phyloP scores from a whole-genome alignment of 768 basidiomycete genomes.

The Crepidotus variabilis region DNA sequence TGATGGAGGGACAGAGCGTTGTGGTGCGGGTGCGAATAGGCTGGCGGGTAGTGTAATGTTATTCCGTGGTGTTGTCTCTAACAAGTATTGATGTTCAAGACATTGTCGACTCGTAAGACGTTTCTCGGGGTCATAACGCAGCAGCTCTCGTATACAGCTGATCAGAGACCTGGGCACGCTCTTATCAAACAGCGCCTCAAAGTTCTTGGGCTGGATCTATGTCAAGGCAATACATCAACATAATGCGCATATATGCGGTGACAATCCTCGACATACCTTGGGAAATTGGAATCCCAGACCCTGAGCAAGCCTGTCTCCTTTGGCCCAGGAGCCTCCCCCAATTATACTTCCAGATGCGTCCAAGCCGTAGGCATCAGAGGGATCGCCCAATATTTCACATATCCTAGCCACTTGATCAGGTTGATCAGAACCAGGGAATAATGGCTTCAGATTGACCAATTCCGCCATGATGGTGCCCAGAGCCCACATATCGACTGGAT shows the following conservation, averaged over 20 bases:
- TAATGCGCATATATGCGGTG: background rate
- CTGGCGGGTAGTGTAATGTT: slow-evolving; percentile 60
- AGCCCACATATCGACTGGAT: slow-evolving; percentile 99
- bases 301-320: slow-evolving; percentile 84
- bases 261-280: slow-evolving; percentile 53
- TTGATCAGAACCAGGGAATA: slow-evolving; percentile 93
- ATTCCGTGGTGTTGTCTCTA: slow-evolving; percentile 69
- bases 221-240: slow-evolving; percentile 1
- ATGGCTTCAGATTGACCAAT: slow-evolving; percentile 87
- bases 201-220: slow-evolving; percentile 63
- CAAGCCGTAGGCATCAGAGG: slow-evolving; percentile 74
- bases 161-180: slow-evolving; percentile 76
- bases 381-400: slow-evolving; percentile 92
- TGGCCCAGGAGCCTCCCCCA: slow-evolving; percentile 88
- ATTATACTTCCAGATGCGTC: slow-evolving; percentile 64
- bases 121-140: slow-evolving; percentile 86
- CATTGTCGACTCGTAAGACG: slow-evolving; percentile 87
- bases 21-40: slow-evolving; percentile 37
- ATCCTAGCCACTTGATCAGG: slow-evolving; percentile 90
- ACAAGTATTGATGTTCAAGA: slow-evolving; percentile 85
- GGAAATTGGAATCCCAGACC: slow-evolving; percentile 84
- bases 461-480: slow-evolving; percentile 98
- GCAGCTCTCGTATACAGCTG: slow-evolving; percentile 87
- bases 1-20: slow-evolving; percentile 26
- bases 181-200: slow-evolving; percentile 73